These are phyloP conservation scores for Hemerocallis citrina DNA, from an alignment of 106 monocot species.

Conservation along the genomic window DNA sequence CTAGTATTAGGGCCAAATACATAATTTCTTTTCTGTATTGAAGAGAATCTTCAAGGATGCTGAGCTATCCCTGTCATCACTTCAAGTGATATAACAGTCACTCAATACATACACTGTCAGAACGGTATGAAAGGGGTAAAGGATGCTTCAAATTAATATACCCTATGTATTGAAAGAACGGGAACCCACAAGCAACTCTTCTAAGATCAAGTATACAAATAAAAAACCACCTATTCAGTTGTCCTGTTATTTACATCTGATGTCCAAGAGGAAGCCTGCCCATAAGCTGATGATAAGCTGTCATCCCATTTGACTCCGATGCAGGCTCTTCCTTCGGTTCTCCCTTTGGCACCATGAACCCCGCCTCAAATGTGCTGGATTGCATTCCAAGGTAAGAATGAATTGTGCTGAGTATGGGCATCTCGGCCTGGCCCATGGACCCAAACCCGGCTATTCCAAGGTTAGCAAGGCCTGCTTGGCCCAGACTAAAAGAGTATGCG, in stretches of 20 bases:
- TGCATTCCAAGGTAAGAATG: conserved; percentile 18
- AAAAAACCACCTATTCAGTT: too few relatives aligned
- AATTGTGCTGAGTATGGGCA: conserved; percentile 14
- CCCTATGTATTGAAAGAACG: too few relatives aligned
- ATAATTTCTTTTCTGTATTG: too few relatives aligned
- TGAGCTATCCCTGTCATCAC: too few relatives aligned
- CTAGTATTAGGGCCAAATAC: too few relatives aligned
- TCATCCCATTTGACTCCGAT: conserved; percentile 21
- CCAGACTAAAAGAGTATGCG: conserved; percentile 32
- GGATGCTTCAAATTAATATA: too few relatives aligned
- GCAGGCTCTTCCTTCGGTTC: conserved; percentile 36
- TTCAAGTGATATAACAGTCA: too few relatives aligned
- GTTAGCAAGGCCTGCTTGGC: conserved; percentile 24
- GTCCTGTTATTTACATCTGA: conserved; percentile 48
- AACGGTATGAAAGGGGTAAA: too few relatives aligned
- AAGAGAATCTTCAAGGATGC: too few relatives aligned
- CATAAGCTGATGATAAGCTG: conserved; percentile 45
- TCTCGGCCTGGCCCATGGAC: conserved; percentile 14
- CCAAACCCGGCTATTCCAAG: conserved; percentile 23
- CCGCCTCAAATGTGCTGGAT: neutral
- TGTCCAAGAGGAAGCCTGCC: conserved; percentile 37
- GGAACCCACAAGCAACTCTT: too few relatives aligned
- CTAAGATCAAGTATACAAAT: too few relatives aligned
- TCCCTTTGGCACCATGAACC: conserved; percentile 44
- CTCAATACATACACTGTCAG: too few relatives aligned